Evolutionary conservation across 1,284 basidiomycete genomes (phyloP).

Genomic region (Papiliotrema flavescens): DNA sequence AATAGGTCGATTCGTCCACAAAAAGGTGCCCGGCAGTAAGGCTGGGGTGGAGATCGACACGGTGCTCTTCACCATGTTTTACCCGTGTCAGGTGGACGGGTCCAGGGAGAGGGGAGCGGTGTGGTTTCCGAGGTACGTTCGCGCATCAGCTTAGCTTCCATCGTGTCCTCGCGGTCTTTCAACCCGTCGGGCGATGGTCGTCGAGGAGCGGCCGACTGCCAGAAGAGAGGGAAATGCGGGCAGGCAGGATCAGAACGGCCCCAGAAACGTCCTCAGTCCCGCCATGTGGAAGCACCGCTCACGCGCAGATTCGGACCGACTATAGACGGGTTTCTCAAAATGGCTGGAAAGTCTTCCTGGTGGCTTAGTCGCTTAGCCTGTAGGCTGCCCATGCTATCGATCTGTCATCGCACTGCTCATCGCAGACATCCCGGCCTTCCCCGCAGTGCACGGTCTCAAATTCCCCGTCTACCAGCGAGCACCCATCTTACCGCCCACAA

Average conservation of each 20-base stretch:
- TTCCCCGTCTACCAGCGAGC: conserved; percentile 48
- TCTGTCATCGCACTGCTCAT: not conserved
- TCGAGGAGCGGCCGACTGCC: too few relatives aligned
- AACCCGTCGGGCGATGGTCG: too few relatives aligned
- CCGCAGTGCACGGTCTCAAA: conserved; percentile 47
- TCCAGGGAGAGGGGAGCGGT: conserved; percentile 14
- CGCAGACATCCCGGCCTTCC: conserved; percentile 35
- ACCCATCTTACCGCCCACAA: conserved; percentile 25
- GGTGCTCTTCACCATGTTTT: conserved; percentile 50
- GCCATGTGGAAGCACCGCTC: not conserved
- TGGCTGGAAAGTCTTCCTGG: conserved; percentile 45
- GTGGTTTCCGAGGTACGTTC: conserved; percentile 24
- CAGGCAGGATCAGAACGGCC: too few relatives aligned
- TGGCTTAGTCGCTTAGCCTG: conserved; percentile 35
- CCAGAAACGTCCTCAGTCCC: too few relatives aligned
- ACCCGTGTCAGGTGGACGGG: conserved; percentile 39
- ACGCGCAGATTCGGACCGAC: conserved; percentile 38
- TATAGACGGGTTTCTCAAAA: conserved; percentile 47
- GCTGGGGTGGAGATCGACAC: conserved; percentile 42
- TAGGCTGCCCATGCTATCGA: conserved; percentile 5
- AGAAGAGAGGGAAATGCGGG: too few relatives aligned
- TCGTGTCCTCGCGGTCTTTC: too few relatives aligned
- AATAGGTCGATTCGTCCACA: conserved; percentile 10
- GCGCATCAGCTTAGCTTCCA: not conserved
- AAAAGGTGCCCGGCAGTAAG: not conserved